These are phyloP conservation scores for Senna tora DNA, from an alignment of 306 rosid species.

Conservation along the genomic window DNA sequence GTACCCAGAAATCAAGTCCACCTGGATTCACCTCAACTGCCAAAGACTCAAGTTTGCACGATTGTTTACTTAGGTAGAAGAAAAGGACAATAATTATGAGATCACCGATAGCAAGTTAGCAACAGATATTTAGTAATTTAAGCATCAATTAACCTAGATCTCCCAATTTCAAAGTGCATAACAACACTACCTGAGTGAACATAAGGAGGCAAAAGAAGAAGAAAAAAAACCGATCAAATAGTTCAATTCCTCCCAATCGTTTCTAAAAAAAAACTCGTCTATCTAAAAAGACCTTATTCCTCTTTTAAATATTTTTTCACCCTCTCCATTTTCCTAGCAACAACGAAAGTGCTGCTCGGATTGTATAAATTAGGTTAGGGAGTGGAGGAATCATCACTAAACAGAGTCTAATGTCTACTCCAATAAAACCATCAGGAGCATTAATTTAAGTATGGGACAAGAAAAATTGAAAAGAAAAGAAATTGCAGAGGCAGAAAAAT, in stretches of 20 bases:
- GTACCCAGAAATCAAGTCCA: conserved; percentile 1
- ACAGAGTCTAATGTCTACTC: no score
- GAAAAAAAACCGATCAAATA: conserved; percentile 13
- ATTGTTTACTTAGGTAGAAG: conserved; percentile 10
- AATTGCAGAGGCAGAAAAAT: background rate
- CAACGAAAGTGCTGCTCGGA: conserved; percentile 6
- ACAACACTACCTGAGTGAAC: background rate
- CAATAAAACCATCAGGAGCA: no score
- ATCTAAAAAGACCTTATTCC: background rate
- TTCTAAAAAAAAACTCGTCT: background rate
- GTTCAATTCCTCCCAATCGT: background rate
- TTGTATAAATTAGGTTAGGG: background rate
- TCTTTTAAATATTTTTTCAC: background rate
- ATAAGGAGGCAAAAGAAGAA: background rate
- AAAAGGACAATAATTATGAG: background rate
- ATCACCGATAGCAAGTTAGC: background rate
- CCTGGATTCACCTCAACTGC: conserved; percentile 4
- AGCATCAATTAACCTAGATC: conserved; percentile 28
- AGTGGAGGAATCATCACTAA: no score
- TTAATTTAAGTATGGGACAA: conserved; percentile 7
- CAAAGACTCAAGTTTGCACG: conserved; percentile 8
- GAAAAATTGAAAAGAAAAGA: background rate
- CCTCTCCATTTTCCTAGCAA: background rate
- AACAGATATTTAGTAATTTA: conserved; percentile 9
- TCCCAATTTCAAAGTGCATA: conserved; percentile 23